phyloP scores from a whole-genome alignment of 352 stramenopile species.

The Poterioochromonas sp. region DNA sequence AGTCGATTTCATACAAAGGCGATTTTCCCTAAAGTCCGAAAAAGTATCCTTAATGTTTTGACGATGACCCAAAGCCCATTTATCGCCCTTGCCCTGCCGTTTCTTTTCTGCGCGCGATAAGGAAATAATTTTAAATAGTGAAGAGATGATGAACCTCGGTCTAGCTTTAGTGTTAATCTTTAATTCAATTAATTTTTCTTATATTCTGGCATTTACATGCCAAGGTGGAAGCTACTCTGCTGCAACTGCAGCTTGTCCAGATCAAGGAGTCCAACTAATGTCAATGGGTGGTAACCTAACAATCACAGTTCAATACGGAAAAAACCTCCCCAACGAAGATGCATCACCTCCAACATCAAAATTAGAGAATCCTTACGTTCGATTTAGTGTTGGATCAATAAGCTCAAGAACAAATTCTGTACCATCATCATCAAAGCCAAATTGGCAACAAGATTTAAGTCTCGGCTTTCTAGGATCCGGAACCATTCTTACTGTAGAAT shows the following conservation, averaged over 20 bases:
- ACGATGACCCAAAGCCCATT: too few species aligned
- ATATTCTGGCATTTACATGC: conserved; percentile 28
- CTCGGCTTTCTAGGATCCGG: conserved; percentile 69
- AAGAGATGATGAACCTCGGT: too few species aligned
- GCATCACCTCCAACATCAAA: conserved; percentile 56
- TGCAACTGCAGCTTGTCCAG: conserved; percentile 57
- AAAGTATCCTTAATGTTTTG: too few species aligned
- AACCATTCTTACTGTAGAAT: conserved; percentile 57
- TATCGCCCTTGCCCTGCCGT: too few species aligned
- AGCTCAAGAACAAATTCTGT: conserved; percentile 58
- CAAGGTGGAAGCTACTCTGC: conserved; percentile 49
- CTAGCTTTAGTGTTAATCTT: too few species aligned
- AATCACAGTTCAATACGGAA: conserved; percentile 66
- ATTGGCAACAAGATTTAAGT: conserved; percentile 65
- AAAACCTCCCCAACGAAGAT: conserved; percentile 68
- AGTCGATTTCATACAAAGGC: too few species aligned
- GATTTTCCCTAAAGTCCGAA: too few species aligned
- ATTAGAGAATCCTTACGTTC: conserved; percentile 64
- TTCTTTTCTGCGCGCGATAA: too few species aligned
- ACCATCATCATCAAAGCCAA: conserved; percentile 61
- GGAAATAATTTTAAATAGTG: too few species aligned
- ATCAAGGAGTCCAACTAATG: conserved; percentile 49
- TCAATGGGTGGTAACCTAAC: conserved; percentile 72
- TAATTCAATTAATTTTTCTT: too few species aligned
- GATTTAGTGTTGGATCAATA: conserved; percentile 56